phyloP scores from a whole-genome alignment of 257 asterid genomes.

The Schizonepeta tenuifolia region DNA sequence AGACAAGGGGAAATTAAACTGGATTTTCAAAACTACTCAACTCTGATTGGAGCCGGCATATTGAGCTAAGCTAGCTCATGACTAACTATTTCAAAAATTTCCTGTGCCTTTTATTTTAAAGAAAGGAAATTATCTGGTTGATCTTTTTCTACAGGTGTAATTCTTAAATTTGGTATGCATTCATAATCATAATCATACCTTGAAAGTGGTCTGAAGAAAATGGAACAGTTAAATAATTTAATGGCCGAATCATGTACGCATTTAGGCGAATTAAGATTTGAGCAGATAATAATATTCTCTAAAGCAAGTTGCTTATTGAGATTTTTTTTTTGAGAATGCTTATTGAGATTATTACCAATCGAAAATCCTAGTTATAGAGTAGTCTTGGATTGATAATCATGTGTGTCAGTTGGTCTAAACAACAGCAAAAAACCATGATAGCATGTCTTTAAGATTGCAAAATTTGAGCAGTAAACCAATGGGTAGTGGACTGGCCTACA shows the following conservation, averaged over 20 bases:
- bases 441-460: constrained; percentile 17
- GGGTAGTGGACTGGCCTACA: constrained; percentile 33
- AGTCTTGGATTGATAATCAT: constrained; percentile 32
- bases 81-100: too few relatives aligned
- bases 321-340: too few relatives aligned
- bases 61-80: too few relatives aligned
- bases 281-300: neutral
- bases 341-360: constrained; percentile 22
- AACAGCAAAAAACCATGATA: constrained; percentile 19
- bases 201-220: neutral
- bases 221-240: neutral
- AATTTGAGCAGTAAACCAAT: constrained; percentile 13
- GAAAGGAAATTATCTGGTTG: neutral
- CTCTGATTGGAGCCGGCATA: too few relatives aligned
- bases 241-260: neutral
- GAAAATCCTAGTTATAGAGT: constrained; percentile 32
- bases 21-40: too few relatives aligned
- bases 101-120: too few relatives aligned
- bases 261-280: constrained; percentile 8
- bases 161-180: neutral
- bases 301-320: constrained; percentile 14
- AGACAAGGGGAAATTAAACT: too few relatives aligned
- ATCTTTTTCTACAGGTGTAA: neutral
- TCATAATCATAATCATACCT: neutral
- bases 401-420: constrained; percentile 32